A percentile compares a stretch with the other conserved stretches of the same genome.
phyloP scores from a whole-genome alignment of 2,329 filamentous ascomycete species.

The Diaporthe vaccinii region DNA sequence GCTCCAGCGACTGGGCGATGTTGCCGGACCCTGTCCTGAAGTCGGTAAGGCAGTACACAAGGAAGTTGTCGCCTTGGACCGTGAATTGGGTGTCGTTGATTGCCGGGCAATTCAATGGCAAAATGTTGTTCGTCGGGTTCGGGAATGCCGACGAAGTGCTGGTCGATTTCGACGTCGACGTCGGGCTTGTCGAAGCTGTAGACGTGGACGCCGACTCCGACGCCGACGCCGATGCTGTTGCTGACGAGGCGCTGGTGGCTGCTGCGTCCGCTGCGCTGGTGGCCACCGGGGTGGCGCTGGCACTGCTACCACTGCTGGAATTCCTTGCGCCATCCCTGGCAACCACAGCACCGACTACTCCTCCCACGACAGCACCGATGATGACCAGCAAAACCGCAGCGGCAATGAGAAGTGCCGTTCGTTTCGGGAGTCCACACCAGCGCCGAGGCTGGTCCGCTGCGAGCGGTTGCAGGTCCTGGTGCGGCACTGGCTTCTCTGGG shows the following conservation, averaged over 20 bases:
- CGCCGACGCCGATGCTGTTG: neutral
- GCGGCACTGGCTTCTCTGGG: neutral
- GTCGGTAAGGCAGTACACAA: slow-evolving; percentile 20
- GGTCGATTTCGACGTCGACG: neutral
- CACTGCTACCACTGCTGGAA: neutral
- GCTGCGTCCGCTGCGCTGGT: neutral
- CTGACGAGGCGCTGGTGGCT: neutral
- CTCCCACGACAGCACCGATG: slow-evolving; percentile 20
- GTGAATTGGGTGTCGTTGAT: slow-evolving; percentile 31
- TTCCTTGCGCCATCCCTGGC: neutral
- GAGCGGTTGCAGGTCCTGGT: neutral
- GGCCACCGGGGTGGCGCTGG: neutral
- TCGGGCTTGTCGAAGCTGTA: neutral
- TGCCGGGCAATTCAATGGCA: slow-evolving; percentile 24
- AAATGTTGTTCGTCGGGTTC: slow-evolving; percentile 18
- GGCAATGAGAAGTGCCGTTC: slow-evolving; percentile 10
- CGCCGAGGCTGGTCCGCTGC: neutral
- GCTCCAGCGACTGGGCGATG: slow-evolving; percentile 19
- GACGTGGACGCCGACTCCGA: neutral
- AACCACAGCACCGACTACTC: slow-evolving; percentile 17
- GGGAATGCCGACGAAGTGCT: slow-evolving; percentile 7
- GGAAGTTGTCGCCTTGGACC: neutral
- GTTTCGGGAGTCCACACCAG: slow-evolving; percentile 25
- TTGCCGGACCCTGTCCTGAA: neutral
- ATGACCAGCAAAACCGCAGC: slow-evolving; percentile 7